These are phyloP conservation scores for Sphaerobolus stellatus DNA, from an alignment of 1,284 basidiomycete species.

Conservation along the genomic window DNA sequence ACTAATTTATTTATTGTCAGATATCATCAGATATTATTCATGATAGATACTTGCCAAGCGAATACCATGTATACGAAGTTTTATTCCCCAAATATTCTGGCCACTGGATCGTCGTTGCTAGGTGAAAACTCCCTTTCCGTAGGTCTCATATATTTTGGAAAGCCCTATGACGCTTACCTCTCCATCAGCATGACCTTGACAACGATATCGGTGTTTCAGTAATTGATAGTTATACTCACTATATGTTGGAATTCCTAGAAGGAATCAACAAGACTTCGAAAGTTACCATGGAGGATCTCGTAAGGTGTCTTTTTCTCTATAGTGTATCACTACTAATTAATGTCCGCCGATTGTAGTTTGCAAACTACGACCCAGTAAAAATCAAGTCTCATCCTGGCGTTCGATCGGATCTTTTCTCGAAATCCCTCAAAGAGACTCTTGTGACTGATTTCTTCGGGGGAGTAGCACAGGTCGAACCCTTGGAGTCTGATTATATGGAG, in stretches of 20 bases:
- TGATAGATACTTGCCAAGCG: constrained; percentile 98
- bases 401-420: constrained; percentile 77
- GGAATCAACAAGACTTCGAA: constrained; percentile 87
- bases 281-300: constrained; percentile 81
- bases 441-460: constrained; percentile 97
- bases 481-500: too few relatives aligned
- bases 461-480: constrained; percentile 86
- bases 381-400: constrained; percentile 89
- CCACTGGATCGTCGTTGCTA: constrained; percentile 87
- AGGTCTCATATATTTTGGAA: constrained; percentile 33
- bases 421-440: constrained; percentile 67
- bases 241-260: constrained; percentile 89
- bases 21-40: constrained; percentile 97
- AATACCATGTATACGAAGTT: constrained; percentile 94
- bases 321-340: neutral
- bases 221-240: constrained; percentile 94
- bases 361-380: constrained; percentile 69
- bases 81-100: constrained; percentile 94
- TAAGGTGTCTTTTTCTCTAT: constrained; percentile 38
- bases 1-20: constrained; percentile 37
- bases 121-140: constrained; percentile 95
- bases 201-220: constrained; percentile 92
- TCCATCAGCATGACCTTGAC: constrained; percentile 82
- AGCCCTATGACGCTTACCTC: neutral
- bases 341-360: constrained; percentile 60